Conservation (phyloP, 2,329 filamentous ascomycete species). For the Scedosporium minutisporum region DNA sequence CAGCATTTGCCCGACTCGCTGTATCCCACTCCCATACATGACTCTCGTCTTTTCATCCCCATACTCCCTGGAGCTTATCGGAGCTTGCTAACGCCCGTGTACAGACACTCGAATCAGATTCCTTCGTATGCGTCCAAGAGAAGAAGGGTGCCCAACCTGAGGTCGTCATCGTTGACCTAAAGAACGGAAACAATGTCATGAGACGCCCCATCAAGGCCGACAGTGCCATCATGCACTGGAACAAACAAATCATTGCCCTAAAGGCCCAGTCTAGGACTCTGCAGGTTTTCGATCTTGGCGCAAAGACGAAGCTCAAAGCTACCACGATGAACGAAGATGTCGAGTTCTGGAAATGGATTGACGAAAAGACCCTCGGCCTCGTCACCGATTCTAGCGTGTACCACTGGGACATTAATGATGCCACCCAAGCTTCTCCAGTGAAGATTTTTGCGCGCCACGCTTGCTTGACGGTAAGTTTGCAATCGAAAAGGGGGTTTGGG, state of each 20-base stretch:
- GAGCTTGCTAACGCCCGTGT: constrained; percentile 8
- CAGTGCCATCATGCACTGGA: constrained; percentile 99
- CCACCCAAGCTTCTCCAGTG: constrained; percentile 64
- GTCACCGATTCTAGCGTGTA: constrained; percentile 87
- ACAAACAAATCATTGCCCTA: constrained; percentile 87
- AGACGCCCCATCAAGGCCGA: constrained; percentile 96
- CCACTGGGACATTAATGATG: constrained; percentile 95
- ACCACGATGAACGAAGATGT: constrained; percentile 95
- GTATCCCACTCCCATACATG: not conserved
- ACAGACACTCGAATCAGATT: constrained; percentile 95
- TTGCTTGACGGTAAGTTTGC: constrained; percentile 64
- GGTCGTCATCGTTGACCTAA: constrained; percentile 95
- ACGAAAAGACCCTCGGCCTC: constrained; percentile 74
- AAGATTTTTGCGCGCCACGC: constrained; percentile 93
- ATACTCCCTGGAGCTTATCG: not conserved
- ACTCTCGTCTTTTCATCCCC: not conserved
- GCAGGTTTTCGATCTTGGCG: constrained; percentile 91
- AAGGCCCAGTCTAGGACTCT: constrained; percentile 90
- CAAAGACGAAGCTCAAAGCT: constrained; percentile 94
- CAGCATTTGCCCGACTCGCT: constrained; percentile 1
- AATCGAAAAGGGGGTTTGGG: not conserved
- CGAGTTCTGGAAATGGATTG: constrained; percentile 99
- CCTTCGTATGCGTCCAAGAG: constrained; percentile 92
- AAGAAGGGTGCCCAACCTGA: constrained; percentile 82
- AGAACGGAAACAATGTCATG: constrained; percentile 93